These are phyloP conservation scores for Otatea glauca DNA, from an alignment of 176 grass and related monocot species.

Conservation along the genomic window DNA sequence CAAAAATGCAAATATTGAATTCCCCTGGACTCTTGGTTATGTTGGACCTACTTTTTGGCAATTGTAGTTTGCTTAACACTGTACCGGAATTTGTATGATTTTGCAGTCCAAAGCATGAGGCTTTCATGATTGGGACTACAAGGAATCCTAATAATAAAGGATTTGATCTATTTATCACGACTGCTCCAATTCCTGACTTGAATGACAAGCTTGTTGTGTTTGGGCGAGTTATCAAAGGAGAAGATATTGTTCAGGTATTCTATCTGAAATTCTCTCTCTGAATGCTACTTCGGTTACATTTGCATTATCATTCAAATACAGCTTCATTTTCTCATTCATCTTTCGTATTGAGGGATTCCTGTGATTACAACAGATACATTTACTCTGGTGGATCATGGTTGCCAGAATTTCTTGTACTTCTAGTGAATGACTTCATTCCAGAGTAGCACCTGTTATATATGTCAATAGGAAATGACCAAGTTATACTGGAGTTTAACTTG, in stretches of 20 bases:
- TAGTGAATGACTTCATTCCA: background rate
- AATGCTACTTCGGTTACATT: background rate
- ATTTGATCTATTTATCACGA: slow-evolving; percentile 98
- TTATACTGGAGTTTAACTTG: slow-evolving; percentile 10
- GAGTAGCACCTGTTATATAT: background rate
- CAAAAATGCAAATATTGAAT: slow-evolving; percentile 16
- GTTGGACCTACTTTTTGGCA: background rate
- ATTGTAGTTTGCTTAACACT: slow-evolving; percentile 17
- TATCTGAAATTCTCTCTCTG: slow-evolving; percentile 25
- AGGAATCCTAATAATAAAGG: slow-evolving; percentile 74
- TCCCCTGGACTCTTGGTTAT: slow-evolving; percentile 25
- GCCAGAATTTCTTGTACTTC: background rate
- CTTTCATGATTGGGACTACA: slow-evolving; percentile 91
- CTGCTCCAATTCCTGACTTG: slow-evolving; percentile 89
- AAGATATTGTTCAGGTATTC: slow-evolving; percentile 95
- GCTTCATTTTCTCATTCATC: background rate
- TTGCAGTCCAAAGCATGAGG: slow-evolving; percentile 83
- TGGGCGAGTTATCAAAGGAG: slow-evolving; percentile 79
- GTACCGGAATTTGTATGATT: slow-evolving; percentile 37
- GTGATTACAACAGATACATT: slow-evolving; percentile 13
- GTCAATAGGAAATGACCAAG: background rate
- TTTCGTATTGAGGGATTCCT: background rate
- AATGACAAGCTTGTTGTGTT: slow-evolving; percentile 90
- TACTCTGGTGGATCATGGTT: background rate
- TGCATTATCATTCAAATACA: background rate